Evolutionary conservation across 1,284 basidiomycete genomes (phyloP), one percentile per base, ranked within the genome.

Genomic region (Ustilago trichophora): DNA sequence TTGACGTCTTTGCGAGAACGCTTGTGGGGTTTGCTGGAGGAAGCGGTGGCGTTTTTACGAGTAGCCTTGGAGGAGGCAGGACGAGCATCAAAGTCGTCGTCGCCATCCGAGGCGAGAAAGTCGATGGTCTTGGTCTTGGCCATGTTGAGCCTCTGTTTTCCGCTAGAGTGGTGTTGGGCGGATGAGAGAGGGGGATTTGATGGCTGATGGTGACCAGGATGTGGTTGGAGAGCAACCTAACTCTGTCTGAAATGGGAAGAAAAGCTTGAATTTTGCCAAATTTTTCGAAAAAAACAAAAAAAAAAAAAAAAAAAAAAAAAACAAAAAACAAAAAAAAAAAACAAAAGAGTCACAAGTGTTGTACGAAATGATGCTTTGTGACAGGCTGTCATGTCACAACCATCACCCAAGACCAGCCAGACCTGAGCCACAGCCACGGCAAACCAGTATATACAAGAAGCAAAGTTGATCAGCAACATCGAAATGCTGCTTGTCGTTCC

Each of bases 101-200:
- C 69, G 50, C 71, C 76, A 33, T 74, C 70, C 9, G 60, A 71
- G 37, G 68, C 71, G 35, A 77, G 56, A 44, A 78, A 78, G 52
- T 78, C 75, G 55, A 78, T 62, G 15, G 59, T 69, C 43, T 64
- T 64, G 22, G 70, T 60, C 43, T 63, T 66, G 21, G 70, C 63
- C 74, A 75, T 75, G 18, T 3, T 51, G n/a, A 16, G 18, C 25
- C 4, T 15, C 25, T 15, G 0, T n/a, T 24, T n/a, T 5, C n/a
- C n/a, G n/a, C n/a, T n/a, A n/a, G n/a, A n/a, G n/a, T n/a, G 16
- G 6, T 16, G 34, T 29, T 29, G 27, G 27, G 32, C 32, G 9
- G 32, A 18, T 13, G 29, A 34, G 31, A 13, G 16, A 27, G 29
- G 16, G n/a, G 38, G 33, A 34, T n/a, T n/a, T n/a, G n/a, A 31